Evolutionary conservation across 331 rosid species (phyloP), one percentile per base, ranked within the genome.

Genomic region (Erythrophleum ivorense): DNA sequence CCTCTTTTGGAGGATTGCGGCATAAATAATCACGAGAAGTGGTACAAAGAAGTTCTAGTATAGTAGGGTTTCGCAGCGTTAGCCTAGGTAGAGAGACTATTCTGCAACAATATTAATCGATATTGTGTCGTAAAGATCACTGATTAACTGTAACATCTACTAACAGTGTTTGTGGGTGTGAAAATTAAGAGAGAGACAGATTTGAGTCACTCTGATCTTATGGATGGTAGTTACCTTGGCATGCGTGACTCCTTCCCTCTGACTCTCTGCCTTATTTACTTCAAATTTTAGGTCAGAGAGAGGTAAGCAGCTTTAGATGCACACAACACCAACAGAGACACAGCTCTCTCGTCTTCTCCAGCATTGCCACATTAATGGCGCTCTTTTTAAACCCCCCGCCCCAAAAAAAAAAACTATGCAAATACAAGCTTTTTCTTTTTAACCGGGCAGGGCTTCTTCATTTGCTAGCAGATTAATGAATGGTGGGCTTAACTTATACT

Each of bases 151-250:
- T 12, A 6, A 24, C 55, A 15, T 69, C 19, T 8, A 9, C 11
- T 45, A n/a, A 41, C 3, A 45, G 55, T 55, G 29, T 59, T 9
- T 53, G 58, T 53, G 58, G 4, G n/a, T 3, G 19, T 36, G 71
- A 69, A 45, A 45, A 21, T 41, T 21, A 21, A 48, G 21, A 21
- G 76, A 46, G 19, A n/a, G 45, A 29, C 18, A 19, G 64, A 18
- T 55, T 0, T 15, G 58, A 38, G 33, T 0, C 3, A 18, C 57
- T 45, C 10, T 21, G 45, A 69, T 53, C 12, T 6, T 57, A 48
- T 31, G 24, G 9, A 3, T 7, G 76, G 76, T 24, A 13, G 76
- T 71, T 48, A 71, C 76, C 76, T 71, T 54, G 76, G 76, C 59
- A 29, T 14, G 45, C 76, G 76, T 29, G 76, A 24, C 21, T 49